Conservation (phyloP, 2,329 filamentous ascomycete species). For the Didymella glomerata region DNA sequence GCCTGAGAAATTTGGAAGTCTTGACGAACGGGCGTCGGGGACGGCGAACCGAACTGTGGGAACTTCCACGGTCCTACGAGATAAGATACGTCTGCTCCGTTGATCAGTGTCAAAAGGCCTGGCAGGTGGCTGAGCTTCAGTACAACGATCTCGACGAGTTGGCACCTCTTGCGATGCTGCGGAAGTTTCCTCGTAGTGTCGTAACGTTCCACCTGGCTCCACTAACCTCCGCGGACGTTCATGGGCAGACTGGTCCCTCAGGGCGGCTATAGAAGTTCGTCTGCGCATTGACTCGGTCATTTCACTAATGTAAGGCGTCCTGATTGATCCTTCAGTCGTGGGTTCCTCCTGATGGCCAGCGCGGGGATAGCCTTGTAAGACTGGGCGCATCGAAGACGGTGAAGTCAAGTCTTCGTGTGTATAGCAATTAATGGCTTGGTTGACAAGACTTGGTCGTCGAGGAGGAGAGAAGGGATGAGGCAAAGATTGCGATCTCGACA, state of each 20-base stretch:
- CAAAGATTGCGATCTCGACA: slow-evolving; percentile 37
- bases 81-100: neutral
- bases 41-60: slow-evolving; percentile 29
- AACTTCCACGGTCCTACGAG: slow-evolving; percentile 13
- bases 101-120: neutral
- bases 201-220: slow-evolving; percentile 36
- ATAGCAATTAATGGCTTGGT: slow-evolving; percentile 21
- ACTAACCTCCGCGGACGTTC: slow-evolving; percentile 30
- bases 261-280: neutral
- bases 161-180: slow-evolving; percentile 10
- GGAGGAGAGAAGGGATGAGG: slow-evolving; percentile 34
- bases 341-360: slow-evolving; percentile 3
- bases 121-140: neutral
- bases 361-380: slow-evolving; percentile 3
- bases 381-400: slow-evolving; percentile 32
- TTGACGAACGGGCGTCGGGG: slow-evolving; percentile 13
- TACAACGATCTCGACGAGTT: neutral
- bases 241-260: neutral
- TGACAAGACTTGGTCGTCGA: slow-evolving; percentile 25
- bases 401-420: slow-evolving; percentile 19
- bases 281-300: neutral
- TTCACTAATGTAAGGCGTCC: slow-evolving; percentile 1
- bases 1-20: slow-evolving; percentile 24
- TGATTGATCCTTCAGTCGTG: slow-evolving; percentile 3
- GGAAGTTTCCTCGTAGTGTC: slow-evolving; percentile 37